Percentiles rank a stretch among this genome's conserved stretches.
These are phyloP conservation scores for Microcera coccophila DNA, from an alignment of 2,329 filamentous ascomycete genomes.

Conservation along the genomic window DNA sequence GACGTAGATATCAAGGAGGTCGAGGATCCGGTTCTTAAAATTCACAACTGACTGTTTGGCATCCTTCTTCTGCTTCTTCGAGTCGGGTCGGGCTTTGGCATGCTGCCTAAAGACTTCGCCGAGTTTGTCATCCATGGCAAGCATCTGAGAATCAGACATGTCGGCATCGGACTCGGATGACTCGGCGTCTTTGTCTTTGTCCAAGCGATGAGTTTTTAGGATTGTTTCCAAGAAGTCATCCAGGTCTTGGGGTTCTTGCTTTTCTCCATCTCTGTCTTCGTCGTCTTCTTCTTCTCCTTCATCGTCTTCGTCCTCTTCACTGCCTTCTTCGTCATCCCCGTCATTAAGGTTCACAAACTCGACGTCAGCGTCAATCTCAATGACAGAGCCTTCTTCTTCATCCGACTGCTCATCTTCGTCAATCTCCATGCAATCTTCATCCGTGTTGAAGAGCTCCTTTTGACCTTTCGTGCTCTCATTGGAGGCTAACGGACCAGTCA, in stretches of 20 bases:
- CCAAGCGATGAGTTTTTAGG: slow-evolving; percentile 65
- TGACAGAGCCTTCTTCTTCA: slow-evolving; percentile 41
- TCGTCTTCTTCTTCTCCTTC: slow-evolving; percentile 46
- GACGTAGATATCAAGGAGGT: slow-evolving; percentile 80
- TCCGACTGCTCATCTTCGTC: slow-evolving; percentile 39
- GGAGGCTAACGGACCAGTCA: slow-evolving; percentile 66
- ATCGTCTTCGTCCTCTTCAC: slow-evolving; percentile 37
- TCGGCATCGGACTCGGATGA: slow-evolving; percentile 64
- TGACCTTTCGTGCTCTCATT: slow-evolving; percentile 82
- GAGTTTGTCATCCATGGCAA: slow-evolving; percentile 78
- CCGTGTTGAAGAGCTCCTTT: slow-evolving; percentile 74
- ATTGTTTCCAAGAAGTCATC: slow-evolving; percentile 75
- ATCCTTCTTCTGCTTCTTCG: slow-evolving; percentile 81
- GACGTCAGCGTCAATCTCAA: slow-evolving; percentile 43
- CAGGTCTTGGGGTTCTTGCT: slow-evolving; percentile 48
- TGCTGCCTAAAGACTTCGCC: slow-evolving; percentile 80
- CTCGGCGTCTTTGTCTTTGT: slow-evolving; percentile 55
- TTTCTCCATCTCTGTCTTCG: slow-evolving; percentile 38
- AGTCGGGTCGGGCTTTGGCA: slow-evolving; percentile 57
- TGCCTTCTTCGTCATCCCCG: slow-evolving; percentile 39
- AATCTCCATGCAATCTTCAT: slow-evolving; percentile 56
- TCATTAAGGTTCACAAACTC: slow-evolving; percentile 46
- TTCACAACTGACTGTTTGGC: slow-evolving; percentile 86
- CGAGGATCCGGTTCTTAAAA: slow-evolving; percentile 91
- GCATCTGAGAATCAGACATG: slow-evolving; percentile 96